Evolutionary conservation across 345 rosid genomes (phyloP), one percentile per base, ranked within the genome.

Genomic region (Sonneratia caseolaris): DNA sequence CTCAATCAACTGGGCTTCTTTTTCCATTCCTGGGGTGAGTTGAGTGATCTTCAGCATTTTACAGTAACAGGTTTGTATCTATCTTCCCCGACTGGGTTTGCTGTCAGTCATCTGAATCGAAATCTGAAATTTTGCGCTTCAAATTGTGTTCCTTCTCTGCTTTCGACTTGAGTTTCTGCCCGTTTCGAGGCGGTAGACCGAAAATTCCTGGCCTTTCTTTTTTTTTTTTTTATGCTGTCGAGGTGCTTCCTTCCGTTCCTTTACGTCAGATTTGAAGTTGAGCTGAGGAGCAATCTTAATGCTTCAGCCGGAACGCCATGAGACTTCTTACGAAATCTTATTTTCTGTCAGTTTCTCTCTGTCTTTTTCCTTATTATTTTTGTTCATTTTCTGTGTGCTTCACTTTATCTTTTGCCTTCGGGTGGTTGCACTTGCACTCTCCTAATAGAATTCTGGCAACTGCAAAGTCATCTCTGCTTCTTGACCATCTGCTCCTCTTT

Each of bases 381-480:
- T 32, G 6, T 64, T n/a, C 4, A n/a, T 6, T 40, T 65, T 43
- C 68, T 62, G 21, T 62, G 35, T 14, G 21, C 37, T 36, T 35
- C 68, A 32, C 21, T 36, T 42, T 65, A 65, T 65, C 21, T 53
- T 53, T 53, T 53, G 57, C 21, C 15, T 65, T 37, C 43, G 5
- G 68, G 68, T 65, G 21, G 68, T 65, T 65, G 68, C 68, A 13
- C 43, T 65, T 65, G 68, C 68, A 13, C 43, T 21, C 21, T 37
- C 42, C 21, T 36, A 65, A 40, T 40, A 19, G 49, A 40, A 67
- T 40, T 18, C 69, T 68, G 70, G 36, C 37, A 42, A 45, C 70
- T 68, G 70, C 55, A 68, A 68, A 68, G 48, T 40, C 48, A 67
- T 67, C 48, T 38, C 70, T 66, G 47, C 32, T 32, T 42, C 37